phyloP scores from a whole-genome alignment of 2,329 filamentous ascomycete species.

The Gyromitra esculenta region DNA sequence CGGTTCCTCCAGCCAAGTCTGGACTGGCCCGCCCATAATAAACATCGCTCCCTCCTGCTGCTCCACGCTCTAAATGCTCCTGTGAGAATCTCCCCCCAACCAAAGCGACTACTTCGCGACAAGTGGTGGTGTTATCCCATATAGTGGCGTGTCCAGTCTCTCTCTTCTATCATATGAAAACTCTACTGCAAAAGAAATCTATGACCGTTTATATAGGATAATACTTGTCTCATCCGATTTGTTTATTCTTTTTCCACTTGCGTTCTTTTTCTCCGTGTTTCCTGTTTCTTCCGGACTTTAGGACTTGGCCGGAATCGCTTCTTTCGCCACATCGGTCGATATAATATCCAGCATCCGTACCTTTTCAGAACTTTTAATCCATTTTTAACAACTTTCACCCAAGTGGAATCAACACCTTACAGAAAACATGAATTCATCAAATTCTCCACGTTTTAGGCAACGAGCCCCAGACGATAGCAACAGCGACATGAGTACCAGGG shows the following conservation, averaged over 20 bases:
- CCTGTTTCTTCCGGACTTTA: constrained; percentile 48
- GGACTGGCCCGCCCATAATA: constrained; percentile 49
- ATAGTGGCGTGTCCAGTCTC: constrained; percentile 52
- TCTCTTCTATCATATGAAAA: constrained; percentile 43
- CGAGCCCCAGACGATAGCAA: constrained; percentile 50
- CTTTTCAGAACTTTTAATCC: constrained; percentile 43
- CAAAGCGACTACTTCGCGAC: constrained; percentile 33
- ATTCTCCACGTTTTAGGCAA: constrained; percentile 41
- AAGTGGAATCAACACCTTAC: constrained; percentile 41
- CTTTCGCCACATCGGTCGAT: constrained; percentile 46
- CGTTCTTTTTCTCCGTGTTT: constrained; percentile 50
- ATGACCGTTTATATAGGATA: constrained; percentile 52
- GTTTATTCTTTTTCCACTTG: constrained; percentile 46
- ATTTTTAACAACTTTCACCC: constrained; percentile 42
- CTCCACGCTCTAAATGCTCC: constrained; percentile 46
- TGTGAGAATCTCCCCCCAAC: constrained; percentile 24
- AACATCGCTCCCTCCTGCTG: constrained; percentile 45
- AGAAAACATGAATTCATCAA: constrained; percentile 49
- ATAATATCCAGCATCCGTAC: constrained; percentile 48
- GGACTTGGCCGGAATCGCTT: constrained; percentile 39
- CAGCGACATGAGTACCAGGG: constrained; percentile 51
- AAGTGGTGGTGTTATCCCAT: constrained; percentile 45
- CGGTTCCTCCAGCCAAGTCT: constrained; percentile 37
- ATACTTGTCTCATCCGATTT: constrained; percentile 41
- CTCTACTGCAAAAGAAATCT: constrained; percentile 44